A percentile compares a stretch with the other conserved stretches of the same genome.
phyloP scores from a whole-genome alignment of 345 rosid species.

The Brassica rapa region DNA sequence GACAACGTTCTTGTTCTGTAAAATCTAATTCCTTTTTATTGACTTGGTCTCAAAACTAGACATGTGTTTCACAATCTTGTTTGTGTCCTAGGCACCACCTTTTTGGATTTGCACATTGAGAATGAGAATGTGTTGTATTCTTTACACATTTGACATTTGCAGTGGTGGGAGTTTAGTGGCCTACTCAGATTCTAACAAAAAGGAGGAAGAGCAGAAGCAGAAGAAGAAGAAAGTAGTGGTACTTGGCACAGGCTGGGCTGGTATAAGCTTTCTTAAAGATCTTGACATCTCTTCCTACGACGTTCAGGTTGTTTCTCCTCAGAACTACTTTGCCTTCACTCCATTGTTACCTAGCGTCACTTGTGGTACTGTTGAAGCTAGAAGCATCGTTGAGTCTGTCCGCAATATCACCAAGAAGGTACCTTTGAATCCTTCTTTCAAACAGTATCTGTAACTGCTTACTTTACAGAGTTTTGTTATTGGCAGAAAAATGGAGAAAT shows the following conservation, averaged over 20 bases:
- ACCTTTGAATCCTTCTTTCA: background rate
- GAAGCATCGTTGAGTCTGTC: conserved; percentile 92
- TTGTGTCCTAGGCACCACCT: background rate
- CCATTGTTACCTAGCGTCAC: conserved; percentile 95
- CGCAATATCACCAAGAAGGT: conserved; percentile 91
- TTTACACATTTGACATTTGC: conserved; percentile 28
- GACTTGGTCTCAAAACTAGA: background rate
- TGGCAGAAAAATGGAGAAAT: conserved; percentile 77
- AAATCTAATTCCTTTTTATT: background rate
- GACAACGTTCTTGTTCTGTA: background rate
- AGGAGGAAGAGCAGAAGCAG: conserved; percentile 41
- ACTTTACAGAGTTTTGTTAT: background rate
- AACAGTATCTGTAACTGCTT: background rate
- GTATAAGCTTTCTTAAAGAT: conserved; percentile 82
- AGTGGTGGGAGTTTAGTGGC: conserved; percentile 77
- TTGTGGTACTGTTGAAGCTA: conserved; percentile 95
- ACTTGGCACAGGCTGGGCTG: conserved; percentile 99
- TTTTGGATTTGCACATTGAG: conserved; percentile 4
- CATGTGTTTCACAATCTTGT: background rate
- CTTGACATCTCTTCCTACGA: conserved; percentile 69
- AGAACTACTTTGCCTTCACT: conserved; percentile 94
- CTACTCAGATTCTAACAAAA: conserved; percentile 60
- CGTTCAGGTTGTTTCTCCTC: conserved; percentile 88
- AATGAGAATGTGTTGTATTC: conserved; percentile 1
- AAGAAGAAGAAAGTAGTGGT: conserved; percentile 86